These are phyloP conservation scores for Cupressus sempervirens DNA, from an alignment of 75 land plant species.

Conservation along the genomic window DNA sequence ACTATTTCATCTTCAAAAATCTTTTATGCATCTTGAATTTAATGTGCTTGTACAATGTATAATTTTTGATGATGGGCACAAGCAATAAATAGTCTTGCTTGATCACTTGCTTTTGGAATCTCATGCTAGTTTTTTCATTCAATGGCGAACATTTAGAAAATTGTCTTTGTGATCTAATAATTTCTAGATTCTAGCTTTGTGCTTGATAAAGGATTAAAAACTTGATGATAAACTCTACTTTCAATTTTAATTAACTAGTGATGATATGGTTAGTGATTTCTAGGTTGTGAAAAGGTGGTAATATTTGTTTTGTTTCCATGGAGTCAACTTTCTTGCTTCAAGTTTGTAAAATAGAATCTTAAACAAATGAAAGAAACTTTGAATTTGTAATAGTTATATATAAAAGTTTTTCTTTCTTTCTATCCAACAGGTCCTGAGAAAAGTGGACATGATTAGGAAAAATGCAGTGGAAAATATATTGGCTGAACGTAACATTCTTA, in stretches of 20 bases:
- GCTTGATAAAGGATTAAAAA: not conserved
- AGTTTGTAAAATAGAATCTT: not conserved
- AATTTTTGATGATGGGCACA: not conserved
- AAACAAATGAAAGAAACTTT: not conserved
- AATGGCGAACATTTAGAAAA: not conserved
- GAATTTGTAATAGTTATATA: conserved; percentile 12
- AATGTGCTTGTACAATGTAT: not conserved
- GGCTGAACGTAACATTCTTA: conserved; percentile 82
- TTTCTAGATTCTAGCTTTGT: not conserved
- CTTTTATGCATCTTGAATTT: not conserved
- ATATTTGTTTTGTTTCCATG: not conserved
- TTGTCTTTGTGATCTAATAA: not conserved
- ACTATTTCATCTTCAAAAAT: not conserved
- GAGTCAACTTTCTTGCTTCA: not conserved
- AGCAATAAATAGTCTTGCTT: not conserved
- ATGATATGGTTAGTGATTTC: not conserved
- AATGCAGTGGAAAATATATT: conserved; percentile 87
- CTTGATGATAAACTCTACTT: not conserved
- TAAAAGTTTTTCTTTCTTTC: not conserved
- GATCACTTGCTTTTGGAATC: not conserved
- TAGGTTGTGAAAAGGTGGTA: not conserved
- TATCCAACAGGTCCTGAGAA: conserved; percentile 55
- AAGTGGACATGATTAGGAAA: conserved; percentile 85
- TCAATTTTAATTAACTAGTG: not conserved
- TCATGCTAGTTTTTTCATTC: not conserved